Base-by-base conservation (phyloP, 257 asterid species). In the Primulina huaijiensis region DNA sequence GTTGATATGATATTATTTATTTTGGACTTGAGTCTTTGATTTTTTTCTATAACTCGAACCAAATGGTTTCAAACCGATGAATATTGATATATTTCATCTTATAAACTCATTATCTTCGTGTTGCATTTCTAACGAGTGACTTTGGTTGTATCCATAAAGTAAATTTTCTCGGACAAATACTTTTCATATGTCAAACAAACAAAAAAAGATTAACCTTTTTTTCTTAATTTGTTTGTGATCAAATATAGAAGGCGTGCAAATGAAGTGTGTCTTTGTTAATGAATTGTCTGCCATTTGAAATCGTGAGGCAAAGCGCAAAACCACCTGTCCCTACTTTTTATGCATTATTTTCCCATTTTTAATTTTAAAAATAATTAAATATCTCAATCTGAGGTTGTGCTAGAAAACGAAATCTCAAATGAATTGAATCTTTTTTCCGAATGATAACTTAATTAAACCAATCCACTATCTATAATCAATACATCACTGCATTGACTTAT, bases 261-360 rank as follows among this genome's bases (percentile, higher is more conserved):
- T 4, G 56, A 21, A 4, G 60, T 37, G 60, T 37, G 70, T 66
- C 75, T 40, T 69, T 21, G 65, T 33, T 31, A 33, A 60, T 57
- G 8, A 16, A 29, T 33, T 83, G 87, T 82, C 89, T 71, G 85
- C 85, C 87, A 82, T 69, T 59, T 60, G 66, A 52, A 69, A 67
- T 38, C 64, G 64, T 69, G 83, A 43, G 81, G 79, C 74, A 64
- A 25, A 65, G 55, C 69, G 29, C n/a, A 33, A 38, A 12, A 58
- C 81, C 84, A 77, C 76, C 63, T 67, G 79, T 68, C 80, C 50
- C 59, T 72, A 60, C 3, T 65, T 55, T 63, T 55, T 63, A 27
- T 55, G 69, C 27, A 38, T 38, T 60, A 23, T 16, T 67, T 30
- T 21, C 16, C 11, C 3, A 27, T 10, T 7, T 27, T 40, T 23